A percentile compares a stretch with the other conserved stretches of the same genome.
phyloP scores from a whole-genome alignment of 2,329 filamentous ascomycete species.

The Neocucurbitaria cava region DNA sequence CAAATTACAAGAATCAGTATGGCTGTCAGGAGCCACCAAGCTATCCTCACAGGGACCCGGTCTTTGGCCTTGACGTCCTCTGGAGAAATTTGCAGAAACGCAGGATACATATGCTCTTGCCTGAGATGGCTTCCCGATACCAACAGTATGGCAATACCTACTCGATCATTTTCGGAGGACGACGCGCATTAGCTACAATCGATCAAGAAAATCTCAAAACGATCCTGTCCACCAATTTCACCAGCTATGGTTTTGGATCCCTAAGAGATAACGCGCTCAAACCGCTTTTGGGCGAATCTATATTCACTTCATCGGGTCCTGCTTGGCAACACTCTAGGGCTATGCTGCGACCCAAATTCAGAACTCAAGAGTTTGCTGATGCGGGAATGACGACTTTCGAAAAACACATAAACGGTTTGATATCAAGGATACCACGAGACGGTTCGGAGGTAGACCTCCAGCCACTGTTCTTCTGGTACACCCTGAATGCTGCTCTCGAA shows the following conservation, averaged over 20 bases:
- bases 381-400: constrained; percentile 18
- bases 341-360: constrained; percentile 32
- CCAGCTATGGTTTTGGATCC: constrained; percentile 25
- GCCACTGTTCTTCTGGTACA: background rate
- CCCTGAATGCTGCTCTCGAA: background rate
- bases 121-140: background rate
- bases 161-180: background rate
- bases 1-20: background rate
- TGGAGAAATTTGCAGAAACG: background rate
- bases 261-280: constrained; percentile 17
- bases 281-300: constrained; percentile 27
- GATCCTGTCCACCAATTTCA: constrained; percentile 28
- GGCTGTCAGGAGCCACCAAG: background rate
- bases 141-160: background rate
- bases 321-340: constrained; percentile 24
- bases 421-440: background rate
- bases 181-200: background rate
- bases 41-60: background rate
- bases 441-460: background rate
- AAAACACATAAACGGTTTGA: background rate
- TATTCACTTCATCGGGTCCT: constrained; percentile 34
- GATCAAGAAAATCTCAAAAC: constrained; percentile 32
- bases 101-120: background rate
- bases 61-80: background rate
- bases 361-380: constrained; percentile 25